Percentiles rank a stretch among this genome's conserved stretches.
Evolutionary conservation across 345 rosid species (phyloP).

Genomic region (Acer saccharum): DNA sequence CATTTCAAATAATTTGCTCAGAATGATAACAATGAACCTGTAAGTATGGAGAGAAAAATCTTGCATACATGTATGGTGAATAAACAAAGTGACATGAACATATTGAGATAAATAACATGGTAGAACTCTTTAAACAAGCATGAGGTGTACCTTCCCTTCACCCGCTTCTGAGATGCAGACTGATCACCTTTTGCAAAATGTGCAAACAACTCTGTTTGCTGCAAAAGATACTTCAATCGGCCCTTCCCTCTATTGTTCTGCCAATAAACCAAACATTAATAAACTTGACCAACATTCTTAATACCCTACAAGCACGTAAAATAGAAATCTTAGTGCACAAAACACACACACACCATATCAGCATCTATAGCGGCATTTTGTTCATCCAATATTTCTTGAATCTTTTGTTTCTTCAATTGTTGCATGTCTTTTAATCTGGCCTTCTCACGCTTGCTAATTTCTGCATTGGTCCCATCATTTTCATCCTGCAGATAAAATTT

Average conservation of each 20-base stretch:
- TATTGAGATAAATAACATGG: neutral
- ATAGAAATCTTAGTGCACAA: neutral
- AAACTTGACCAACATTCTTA: conserved; percentile 5
- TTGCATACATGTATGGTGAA: neutral
- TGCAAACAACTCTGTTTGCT: conserved; percentile 97
- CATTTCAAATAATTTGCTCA: neutral
- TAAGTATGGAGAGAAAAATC: conserved; percentile 1
- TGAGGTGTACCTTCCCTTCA: conserved; percentile 75
- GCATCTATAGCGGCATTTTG: conserved; percentile 96
- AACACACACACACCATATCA: conserved; percentile 60
- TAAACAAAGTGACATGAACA: conserved; percentile 1
- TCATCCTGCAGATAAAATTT: conserved; percentile 47
- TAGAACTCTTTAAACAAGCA: conserved; percentile 1
- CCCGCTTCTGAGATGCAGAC: conserved; percentile 70
- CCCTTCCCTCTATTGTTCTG: conserved; percentile 94
- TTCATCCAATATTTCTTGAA: conserved; percentile 86
- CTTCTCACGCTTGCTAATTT: conserved; percentile 83
- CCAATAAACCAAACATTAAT: conserved; percentile 21
- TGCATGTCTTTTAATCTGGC: conserved; percentile 88
- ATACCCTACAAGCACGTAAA: neutral
- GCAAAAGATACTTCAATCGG: conserved; percentile 83
- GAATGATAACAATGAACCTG: neutral
- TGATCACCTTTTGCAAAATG: conserved; percentile 92
- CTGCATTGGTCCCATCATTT: conserved; percentile 41
- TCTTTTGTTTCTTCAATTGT: conserved; percentile 81